Evolutionary conservation across 345 rosid genomes (phyloP), one percentile per base, ranked within the genome.

Genomic region (Mangifera indica): DNA sequence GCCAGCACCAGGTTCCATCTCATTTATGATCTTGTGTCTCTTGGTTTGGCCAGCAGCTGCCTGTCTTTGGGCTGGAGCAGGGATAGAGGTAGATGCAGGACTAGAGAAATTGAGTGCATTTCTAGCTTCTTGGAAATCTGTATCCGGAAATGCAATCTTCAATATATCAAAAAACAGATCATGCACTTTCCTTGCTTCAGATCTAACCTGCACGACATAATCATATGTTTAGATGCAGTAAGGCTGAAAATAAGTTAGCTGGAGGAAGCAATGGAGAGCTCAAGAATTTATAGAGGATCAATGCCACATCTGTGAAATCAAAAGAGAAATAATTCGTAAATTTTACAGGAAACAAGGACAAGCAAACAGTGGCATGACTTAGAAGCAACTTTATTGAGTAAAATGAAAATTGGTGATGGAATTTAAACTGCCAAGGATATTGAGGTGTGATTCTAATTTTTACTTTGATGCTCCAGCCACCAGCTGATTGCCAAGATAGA

Each of bases 161-260:
- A 96, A 84, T 76, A 93, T 70, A 79, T 96, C 99, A 49, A 96
- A 96, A 84, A 96, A 91, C 72, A 96, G 91, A 84, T 93, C 94
- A 59, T 96, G 99, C 48, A 96, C 99, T 81, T 96, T 96, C 76
- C 86, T 88, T 42, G 96, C 99, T 84, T 96, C 99, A 65, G 96
- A 81, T 75, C 97, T 84, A 69, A 92, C 98, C 98, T 94, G 93
- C 57, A 56, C 40, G 74, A 77, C 21, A 45, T 24, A 71, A 77
- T 42, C 21, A 42, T 10, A 53, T 40, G 64, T 67, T 77, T 18
- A 64, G 74, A 80, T 52, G 59, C 61, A 55, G 22, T 17, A 45
- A 73, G 42, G 15, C 24, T 26, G 24, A 15, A 42, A 44, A 44
- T 57, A 57, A 9, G 7, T 37, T 37, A 37, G 42, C 42, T 37